phyloP scores from a whole-genome alignment of 768 basidiomycete species.

The Kwoniella sp. region DNA sequence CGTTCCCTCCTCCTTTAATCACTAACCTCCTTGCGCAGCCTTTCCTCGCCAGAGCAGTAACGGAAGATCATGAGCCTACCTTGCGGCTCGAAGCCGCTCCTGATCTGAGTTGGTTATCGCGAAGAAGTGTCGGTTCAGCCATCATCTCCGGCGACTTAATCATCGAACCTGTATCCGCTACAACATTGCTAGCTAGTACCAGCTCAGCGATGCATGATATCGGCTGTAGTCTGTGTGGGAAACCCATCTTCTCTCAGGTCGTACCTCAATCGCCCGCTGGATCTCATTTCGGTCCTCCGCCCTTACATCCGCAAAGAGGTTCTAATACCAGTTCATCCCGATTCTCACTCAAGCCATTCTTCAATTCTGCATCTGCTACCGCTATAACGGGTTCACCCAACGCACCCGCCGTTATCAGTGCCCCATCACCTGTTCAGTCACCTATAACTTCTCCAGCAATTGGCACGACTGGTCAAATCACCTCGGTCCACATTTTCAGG shows the following conservation, averaged over 20 bases:
- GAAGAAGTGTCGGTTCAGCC: conserved; percentile 77
- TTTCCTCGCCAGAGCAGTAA: conserved; percentile 71
- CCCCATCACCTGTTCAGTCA: conserved; percentile 36
- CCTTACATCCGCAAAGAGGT: conserved; percentile 64
- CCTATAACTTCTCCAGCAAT: conserved; percentile 40
- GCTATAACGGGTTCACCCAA: conserved; percentile 40
- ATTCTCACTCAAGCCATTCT: conserved; percentile 56
- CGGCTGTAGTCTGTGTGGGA: conserved; percentile 78
- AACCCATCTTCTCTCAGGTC: conserved; percentile 56
- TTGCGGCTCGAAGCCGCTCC: conserved; percentile 91
- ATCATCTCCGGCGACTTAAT: conserved; percentile 83
- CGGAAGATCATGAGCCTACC: conserved; percentile 91
- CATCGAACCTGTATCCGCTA: conserved; percentile 78
- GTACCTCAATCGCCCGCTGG: conserved; percentile 29
- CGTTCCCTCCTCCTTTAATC: conserved; percentile 65
- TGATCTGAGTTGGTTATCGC: conserved; percentile 88
- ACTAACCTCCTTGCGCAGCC: conserved; percentile 74
- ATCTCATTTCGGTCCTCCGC: conserved; percentile 53
- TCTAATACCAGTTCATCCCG: conserved; percentile 44
- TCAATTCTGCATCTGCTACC: conserved; percentile 47
- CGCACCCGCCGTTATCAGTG: conserved; percentile 15
- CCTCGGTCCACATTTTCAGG: conserved; percentile 55
- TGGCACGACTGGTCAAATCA: conserved; percentile 9
- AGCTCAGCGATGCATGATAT: conserved; percentile 60
- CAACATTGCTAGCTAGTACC: conserved; percentile 64